Conservation (phyloP, 768 basidiomycete species). For the Pholiota microspora region DNA sequence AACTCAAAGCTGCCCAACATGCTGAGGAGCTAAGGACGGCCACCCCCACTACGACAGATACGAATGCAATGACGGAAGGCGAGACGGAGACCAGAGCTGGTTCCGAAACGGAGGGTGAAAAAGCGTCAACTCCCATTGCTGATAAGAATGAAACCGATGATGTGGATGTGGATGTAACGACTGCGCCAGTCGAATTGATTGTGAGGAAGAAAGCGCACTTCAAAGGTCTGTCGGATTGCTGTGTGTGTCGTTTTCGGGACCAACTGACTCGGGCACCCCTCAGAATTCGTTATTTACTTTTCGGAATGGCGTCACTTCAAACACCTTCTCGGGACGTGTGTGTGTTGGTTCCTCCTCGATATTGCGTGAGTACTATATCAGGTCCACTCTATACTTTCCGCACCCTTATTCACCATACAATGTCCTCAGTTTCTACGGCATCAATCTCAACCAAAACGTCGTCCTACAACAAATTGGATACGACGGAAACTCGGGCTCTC, state of each 20-base stretch:
- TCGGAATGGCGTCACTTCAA: constrained; percentile 71
- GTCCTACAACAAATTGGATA: constrained; percentile 76
- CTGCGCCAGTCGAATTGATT: constrained; percentile 15
- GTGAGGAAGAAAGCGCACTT: constrained; percentile 50
- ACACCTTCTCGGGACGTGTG: constrained; percentile 62
- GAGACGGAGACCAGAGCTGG: not conserved
- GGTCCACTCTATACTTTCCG: too few species aligned
- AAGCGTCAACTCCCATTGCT: too few species aligned
- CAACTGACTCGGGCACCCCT: not conserved
- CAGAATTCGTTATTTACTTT: constrained; percentile 68
- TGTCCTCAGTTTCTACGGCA: constrained; percentile 81
- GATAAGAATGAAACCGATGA: not conserved
- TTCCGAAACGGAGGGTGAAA: not conserved
- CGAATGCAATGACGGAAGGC: not conserved
- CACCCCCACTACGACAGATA: not conserved
- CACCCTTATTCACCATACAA: too few species aligned
- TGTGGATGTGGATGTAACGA: not conserved
- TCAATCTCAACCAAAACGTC: constrained; percentile 70
- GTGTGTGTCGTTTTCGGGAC: not conserved
- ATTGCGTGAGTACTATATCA: constrained; percentile 44
- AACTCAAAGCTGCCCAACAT: constrained; percentile 22
- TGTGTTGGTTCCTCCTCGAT: constrained; percentile 77
- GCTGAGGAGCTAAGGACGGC: constrained; percentile 2
- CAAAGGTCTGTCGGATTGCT: constrained; percentile 24
- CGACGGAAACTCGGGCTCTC: constrained; percentile 51